These are phyloP conservation scores for Colletotrichum abscissum DNA, from an alignment of 2,329 filamentous ascomycete species.

Conservation along the genomic window DNA sequence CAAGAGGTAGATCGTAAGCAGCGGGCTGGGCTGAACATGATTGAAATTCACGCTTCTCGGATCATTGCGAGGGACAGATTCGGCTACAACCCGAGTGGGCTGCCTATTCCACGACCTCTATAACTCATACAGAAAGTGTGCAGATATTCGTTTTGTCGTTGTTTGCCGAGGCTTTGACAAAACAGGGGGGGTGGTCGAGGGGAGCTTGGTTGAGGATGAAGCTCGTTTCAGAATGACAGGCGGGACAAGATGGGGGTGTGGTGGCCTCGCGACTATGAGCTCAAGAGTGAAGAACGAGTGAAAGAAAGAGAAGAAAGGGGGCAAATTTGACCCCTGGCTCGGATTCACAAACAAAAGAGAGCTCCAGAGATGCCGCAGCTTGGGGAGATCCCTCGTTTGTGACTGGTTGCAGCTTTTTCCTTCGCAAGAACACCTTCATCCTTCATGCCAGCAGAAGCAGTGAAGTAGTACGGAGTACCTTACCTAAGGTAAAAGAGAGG, in stretches of 20 bases:
- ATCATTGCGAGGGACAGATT: too few relatives aligned
- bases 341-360: neutral
- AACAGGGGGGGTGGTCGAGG: constrained; percentile 7
- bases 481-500: too few relatives aligned
- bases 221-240: constrained; percentile 32
- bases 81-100: neutral
- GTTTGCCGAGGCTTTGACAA: neutral
- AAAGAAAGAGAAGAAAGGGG: neutral
- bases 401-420: neutral
- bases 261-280: neutral
- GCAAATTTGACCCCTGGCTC: neutral
- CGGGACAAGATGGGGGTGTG: neutral
- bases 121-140: neutral
- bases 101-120: neutral
- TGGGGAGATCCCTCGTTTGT: neutral
- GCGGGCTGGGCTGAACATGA: too few relatives aligned
- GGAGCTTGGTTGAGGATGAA: constrained; percentile 19
- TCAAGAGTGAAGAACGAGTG: too few relatives aligned
- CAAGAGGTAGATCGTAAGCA: too few relatives aligned
- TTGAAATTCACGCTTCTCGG: too few relatives aligned
- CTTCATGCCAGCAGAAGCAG: too few relatives aligned
- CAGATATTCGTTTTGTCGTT: neutral
- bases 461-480: too few relatives aligned
- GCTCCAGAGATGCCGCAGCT: constrained; percentile 8
- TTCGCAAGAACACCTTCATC: neutral